A percentile compares a stretch with the other conserved stretches of the same genome.
phyloP scores from a whole-genome alignment of 805 yeast genomes.

The Wickerhamomyces alni region DNA sequence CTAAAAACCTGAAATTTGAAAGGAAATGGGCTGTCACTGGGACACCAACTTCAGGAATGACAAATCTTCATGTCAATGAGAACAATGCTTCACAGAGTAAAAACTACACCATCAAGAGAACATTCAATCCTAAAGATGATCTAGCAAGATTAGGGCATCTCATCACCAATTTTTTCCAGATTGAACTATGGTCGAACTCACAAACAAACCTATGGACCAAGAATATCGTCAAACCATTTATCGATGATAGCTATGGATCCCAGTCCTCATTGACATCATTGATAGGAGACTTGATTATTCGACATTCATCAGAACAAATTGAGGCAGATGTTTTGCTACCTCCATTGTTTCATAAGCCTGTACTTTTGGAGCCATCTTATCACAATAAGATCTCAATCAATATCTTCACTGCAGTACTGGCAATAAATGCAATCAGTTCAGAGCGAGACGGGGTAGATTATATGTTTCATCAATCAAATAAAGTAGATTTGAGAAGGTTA shows the following conservation, averaged over 20 bases:
- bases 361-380: constrained; percentile 54
- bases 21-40: constrained; percentile 73
- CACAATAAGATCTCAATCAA: constrained; percentile 59
- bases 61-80: constrained; percentile 42
- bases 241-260: constrained; percentile 34
- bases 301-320: constrained; percentile 51
- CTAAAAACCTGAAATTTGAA: constrained; percentile 46
- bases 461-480: constrained; percentile 61
- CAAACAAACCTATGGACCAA: constrained; percentile 39
- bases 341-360: constrained; percentile 50
- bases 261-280: constrained; percentile 34
- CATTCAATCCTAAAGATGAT: constrained; percentile 49
- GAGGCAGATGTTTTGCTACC: constrained; percentile 54
- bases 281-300: constrained; percentile 42
- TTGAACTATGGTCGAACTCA: constrained; percentile 51
- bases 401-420: constrained; percentile 59
- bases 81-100: constrained; percentile 4
- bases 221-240: constrained; percentile 42
- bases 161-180: constrained; percentile 45
- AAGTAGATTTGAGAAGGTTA: constrained; percentile 46
- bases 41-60: constrained; percentile 68
- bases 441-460: constrained; percentile 62
- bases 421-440: constrained; percentile 69
- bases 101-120: constrained; percentile 41
- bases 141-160: constrained; percentile 46